Evolutionary conservation across 1,284 basidiomycete species (phyloP), one percentile per base, ranked within the genome.

Genomic region (Cerioporus squamosus): DNA sequence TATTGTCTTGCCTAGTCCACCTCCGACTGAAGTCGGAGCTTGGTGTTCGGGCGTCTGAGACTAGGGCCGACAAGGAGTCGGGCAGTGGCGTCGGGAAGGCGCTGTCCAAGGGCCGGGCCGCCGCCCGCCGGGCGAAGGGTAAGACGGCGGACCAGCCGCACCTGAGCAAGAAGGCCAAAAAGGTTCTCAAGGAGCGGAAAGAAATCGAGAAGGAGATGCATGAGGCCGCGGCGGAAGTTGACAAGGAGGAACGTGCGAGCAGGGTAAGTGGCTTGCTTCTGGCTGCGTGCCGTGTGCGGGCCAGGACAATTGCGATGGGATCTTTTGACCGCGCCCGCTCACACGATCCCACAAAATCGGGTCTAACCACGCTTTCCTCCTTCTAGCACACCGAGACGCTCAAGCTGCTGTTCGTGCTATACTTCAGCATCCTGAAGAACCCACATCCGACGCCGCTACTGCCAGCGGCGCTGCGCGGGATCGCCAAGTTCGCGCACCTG

Each of bases 341-440:
- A 58, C 57, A 58, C 57, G 51, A 45, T 33, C 31, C 39, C n/a
- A 10, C 14, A 38, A 38, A 26, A 23, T 40, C 47, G 23, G 39
- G 44, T 33, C 57, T 58, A 58, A 63, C 55, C 50, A 55, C 50
- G 43, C 45, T 54, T 54, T 49, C 48, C 45, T 55, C 38, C 52
- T 60, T 48, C 17, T 73, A 97, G 91, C 95, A 97, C 82, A 99
- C 96, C 14, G 97, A 99, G 78, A 98, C 97, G 51, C 83, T 99
- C 64, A 99, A 99, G 77, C 87, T 99, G 61, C 82, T 99, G 44
- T 99, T 99, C 74, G 95, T 97, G 24, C 83, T 99, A 48, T 99
- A 99, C 77, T 99, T 99, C 76, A 90, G 93, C 63, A 92, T 99
- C 68, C 81, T 99, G 65, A 99, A 99, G 78, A 88, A 90, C 69